phyloP scores from a whole-genome alignment of 2,329 filamentous ascomycete genomes.

The Dactylellina parvicollis region DNA sequence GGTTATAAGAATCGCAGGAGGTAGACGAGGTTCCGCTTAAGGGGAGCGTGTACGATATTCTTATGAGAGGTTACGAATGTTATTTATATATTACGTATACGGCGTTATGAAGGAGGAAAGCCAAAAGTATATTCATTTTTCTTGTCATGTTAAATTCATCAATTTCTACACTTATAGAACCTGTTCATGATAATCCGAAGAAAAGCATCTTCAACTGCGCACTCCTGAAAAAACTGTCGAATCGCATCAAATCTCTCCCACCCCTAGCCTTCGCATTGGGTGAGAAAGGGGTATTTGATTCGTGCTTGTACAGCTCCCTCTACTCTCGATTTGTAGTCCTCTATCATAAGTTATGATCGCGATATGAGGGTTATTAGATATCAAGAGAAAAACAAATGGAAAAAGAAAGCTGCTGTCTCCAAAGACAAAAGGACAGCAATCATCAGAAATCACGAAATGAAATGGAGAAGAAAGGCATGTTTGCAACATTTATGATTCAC shows the following conservation, averaged over 20 bases:
- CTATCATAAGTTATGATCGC: conserved; percentile 39
- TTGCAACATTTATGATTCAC: conserved; percentile 18
- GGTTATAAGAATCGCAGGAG: conserved; percentile 51
- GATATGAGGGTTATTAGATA: conserved; percentile 55
- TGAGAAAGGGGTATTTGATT: conserved; percentile 54
- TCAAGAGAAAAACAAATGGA: conserved; percentile 43
- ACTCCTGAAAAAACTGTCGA: conserved; percentile 19
- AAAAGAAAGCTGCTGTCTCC: conserved; percentile 4
- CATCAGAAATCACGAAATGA: conserved; percentile 17
- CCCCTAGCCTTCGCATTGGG: conserved; percentile 39
- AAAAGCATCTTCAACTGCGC: no score
- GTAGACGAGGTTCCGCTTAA: not conserved
- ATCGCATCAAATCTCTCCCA: conserved; percentile 54
- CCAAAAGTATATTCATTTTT: conserved; percentile 13
- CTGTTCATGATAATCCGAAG: no score
- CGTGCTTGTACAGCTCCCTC: conserved; percentile 38
- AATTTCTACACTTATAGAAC: not conserved
- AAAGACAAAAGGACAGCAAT: not conserved
- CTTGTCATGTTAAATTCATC: conserved; percentile 11
- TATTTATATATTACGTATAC: not conserved
- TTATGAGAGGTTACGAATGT: conserved; percentile 10
- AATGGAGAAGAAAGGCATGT: not conserved
- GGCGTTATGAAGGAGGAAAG: conserved; percentile 45
- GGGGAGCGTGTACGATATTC: conserved; percentile 34
- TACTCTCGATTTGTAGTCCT: conserved; percentile 55